Evolutionary conservation across 768 basidiomycete genomes (phyloP), one percentile per base, ranked within the genome.

Genomic region (Leucocoprinus sp.): DNA sequence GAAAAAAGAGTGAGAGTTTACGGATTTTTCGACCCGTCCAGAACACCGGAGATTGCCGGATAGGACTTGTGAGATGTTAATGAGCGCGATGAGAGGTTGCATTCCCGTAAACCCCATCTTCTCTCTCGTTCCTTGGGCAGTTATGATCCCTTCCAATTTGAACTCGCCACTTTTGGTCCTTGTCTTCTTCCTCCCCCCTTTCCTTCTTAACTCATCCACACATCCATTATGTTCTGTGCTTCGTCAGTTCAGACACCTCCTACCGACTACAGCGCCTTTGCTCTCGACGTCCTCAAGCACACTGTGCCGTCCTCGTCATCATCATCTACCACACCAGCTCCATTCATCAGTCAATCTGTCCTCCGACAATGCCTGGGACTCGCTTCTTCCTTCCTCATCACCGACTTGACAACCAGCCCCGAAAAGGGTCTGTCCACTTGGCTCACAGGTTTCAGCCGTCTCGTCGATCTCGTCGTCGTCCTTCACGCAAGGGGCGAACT

Each of bases 331-430:
- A 43, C 57, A 4, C 24, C 47, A 19, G 57, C 71, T 2, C 54
- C 54, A 15, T 42, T 61, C 2, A 71, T 88, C 23, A 77, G 85
- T 61, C 86, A 89, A 63, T 55, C 55, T 11, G 55, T 72, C 28
- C 67, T 89, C 33, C 75, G 82, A 45, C 75, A 75, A 28, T 83
- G 78, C 56, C 65, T 89, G 37, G 71, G 71, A 12, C 76, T 88
- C 29, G 74, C 87, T 11, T 81, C 87, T 1, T 84, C 86, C n/a
- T 87, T 82, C 57, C 75, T 89, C 36, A 59, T 91, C 48, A 79
- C 85, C 9, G 87, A 91, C 62, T 71, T 74, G 0, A 79, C 77
- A 46, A 86, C 70, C 52, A 78, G 80, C 55, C 67, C 76, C 0
- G 71, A 72, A 27, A 57, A 57, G 0, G 88, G 85, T 0, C 62